These are phyloP conservation scores for Leccinum broughii DNA, from an alignment of 768 basidiomycete species.

Conservation along the genomic window DNA sequence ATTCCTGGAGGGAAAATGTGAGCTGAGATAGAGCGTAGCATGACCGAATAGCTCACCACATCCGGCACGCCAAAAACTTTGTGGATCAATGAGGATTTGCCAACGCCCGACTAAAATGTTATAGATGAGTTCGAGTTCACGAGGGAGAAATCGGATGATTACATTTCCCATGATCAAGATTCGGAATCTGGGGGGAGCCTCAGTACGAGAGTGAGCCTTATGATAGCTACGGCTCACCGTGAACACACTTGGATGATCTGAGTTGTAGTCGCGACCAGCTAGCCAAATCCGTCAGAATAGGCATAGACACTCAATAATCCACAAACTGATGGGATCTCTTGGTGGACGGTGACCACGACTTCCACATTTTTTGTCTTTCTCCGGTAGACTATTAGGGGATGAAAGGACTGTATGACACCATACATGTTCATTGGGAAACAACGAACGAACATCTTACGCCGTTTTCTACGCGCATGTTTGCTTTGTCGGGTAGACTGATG, in stretches of 20 bases:
- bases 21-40: neutral
- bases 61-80: conserved; percentile 13
- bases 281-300: neutral
- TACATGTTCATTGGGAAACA: neutral
- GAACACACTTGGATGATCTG: conserved; percentile 16
- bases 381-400: conserved; percentile 8
- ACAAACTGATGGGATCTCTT: conserved; percentile 1
- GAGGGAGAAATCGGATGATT: neutral
- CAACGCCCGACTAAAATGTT: conserved; percentile 14
- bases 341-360: conserved; percentile 4
- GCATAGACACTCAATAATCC: neutral
- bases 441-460: conserved; percentile 10
- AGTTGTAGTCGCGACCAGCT: conserved; percentile 12
- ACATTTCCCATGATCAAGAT: conserved; percentile 21
- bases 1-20: neutral
- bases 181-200: conserved; percentile 11
- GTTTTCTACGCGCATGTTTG: conserved; percentile 2
- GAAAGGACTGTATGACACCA: neutral
- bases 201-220: neutral
- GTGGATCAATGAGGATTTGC: conserved; percentile 15
- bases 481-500: conserved; percentile 1
- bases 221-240: neutral
- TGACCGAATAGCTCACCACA: conserved; percentile 9
- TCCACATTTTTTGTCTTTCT: conserved; percentile 11
- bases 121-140: neutral